A percentile compares a stretch with the other conserved stretches of the same genome.
These are phyloP conservation scores for Ustilago lituana DNA, from an alignment of 1,284 basidiomycete genomes.

Conservation along the genomic window DNA sequence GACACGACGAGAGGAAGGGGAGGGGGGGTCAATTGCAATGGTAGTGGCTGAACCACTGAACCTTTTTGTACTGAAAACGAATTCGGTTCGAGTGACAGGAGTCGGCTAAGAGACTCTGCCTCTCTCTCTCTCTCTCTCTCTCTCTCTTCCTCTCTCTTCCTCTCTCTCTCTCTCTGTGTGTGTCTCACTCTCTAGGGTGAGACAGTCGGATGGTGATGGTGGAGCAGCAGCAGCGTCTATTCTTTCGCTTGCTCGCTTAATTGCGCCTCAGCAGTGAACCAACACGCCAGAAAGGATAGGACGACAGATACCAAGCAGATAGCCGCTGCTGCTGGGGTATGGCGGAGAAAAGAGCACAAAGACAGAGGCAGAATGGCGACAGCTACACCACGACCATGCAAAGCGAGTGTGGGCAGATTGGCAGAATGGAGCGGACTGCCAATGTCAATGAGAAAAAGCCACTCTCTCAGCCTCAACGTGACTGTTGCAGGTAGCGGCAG, in stretches of 20 bases:
- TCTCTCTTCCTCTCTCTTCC: too few species aligned
- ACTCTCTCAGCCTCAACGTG: neutral
- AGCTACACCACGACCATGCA: too few species aligned
- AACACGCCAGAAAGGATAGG: constrained; percentile 3
- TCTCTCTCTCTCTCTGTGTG: too few species aligned
- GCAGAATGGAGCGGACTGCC: constrained; percentile 1
- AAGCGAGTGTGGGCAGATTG: neutral
- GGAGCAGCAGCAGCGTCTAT: neutral
- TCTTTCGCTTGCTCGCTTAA: neutral
- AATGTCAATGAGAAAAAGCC: constrained; percentile 1
- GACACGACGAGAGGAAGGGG: neutral
- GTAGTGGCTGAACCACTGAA: constrained; percentile 1
- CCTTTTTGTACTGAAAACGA: neutral
- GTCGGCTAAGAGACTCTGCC: neutral
- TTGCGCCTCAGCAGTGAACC: neutral
- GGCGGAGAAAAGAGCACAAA: neutral
- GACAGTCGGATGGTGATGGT: neutral
- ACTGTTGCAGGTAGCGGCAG: constrained; percentile 8
- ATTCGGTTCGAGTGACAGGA: neutral
- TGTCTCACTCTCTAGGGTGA: neutral
- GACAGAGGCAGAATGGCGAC: neutral
- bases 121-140: too few species aligned
- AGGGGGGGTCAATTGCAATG: neutral
- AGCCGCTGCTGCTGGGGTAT: neutral
- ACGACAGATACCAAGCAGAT: neutral